These are phyloP conservation scores for Citrus reticulata DNA, from an alignment of 345 rosid species.

Conservation along the genomic window DNA sequence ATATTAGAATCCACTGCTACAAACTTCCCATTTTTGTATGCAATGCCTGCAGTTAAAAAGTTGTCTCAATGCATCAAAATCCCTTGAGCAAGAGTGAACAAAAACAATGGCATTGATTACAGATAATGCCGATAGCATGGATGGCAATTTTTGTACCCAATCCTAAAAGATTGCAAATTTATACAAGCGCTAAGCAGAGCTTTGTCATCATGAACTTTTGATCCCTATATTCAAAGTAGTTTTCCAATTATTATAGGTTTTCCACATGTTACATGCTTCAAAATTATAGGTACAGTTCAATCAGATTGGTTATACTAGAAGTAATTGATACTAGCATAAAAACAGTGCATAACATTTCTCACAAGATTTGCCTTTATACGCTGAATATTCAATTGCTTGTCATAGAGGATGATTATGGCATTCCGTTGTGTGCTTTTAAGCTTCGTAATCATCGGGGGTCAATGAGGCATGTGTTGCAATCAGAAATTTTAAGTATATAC, in stretches of 20 bases:
- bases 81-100: not conserved
- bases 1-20: not conserved
- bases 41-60: too few species aligned
- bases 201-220: not conserved
- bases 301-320: not conserved
- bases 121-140: not conserved
- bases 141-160: not conserved
- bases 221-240: not conserved
- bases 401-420: too few species aligned
- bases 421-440: too few species aligned
- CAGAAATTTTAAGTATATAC: too few species aligned
- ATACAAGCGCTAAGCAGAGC: not conserved
- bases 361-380: too few species aligned
- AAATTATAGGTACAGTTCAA: not conserved
- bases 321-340: not conserved
- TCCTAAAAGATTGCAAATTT: not conserved
- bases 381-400: too few species aligned
- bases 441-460: too few species aligned
- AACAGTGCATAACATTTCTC: too few species aligned
- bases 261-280: not conserved
- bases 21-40: too few species aligned
- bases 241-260: not conserved
- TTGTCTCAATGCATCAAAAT: too few species aligned
- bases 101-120: not conserved
- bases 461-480: too few species aligned